Evolutionary conservation across 2,329 filamentous ascomycete genomes (phyloP), one percentile per base, ranked within the genome.

Genomic region (Phaeosphaeriaceae sp.): DNA sequence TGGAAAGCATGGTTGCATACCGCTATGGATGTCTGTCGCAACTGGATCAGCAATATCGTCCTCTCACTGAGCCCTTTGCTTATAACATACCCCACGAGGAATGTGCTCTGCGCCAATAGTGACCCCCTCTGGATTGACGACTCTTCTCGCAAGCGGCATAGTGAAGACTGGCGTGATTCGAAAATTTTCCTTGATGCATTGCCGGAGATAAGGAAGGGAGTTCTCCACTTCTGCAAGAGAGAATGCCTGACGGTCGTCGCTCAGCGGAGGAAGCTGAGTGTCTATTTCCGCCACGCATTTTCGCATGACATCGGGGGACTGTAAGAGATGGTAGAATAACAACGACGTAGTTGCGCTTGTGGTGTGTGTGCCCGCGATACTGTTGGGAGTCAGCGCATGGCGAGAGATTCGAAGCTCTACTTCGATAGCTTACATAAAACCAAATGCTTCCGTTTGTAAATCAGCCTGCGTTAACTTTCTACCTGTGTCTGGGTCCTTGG

Each of bases 1-100:
- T 49, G 26, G 13, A 32, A 49, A n/a, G 48, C 48, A 26, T 49
- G 48, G 19, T 22, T 49, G 28, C 48, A 49, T n/a, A 49, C 28
- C 19, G 48, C 48, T 19, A 49, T 32, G 2, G 48, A 35, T 23
- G 48, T 32, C 48, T 49, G 35, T 15, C 3, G 44, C 44, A 49
- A 22, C 21, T 32, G 19, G 28, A 26, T 49, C n/a, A 49, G 48
- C 11, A 11, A 19, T 13, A n/a, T 32, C 15, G 13, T 30, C 17
- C 10, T n/a, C 15, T 15, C 19, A 21, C 5, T 8, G 7, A 15
- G 11, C 6, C 28, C 7, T n/a, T 10, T 49, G n/a, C n/a, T 15
- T 1, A 21, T 13, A 32, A 40, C 35, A 6, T 32, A 32, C 48
- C 15, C 44, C 44, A 11, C 11, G 11, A 19, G 48, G 48, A 8